These are phyloP conservation scores for Clarireedia monteithiana DNA, from an alignment of 2,329 filamentous ascomycete species.

Conservation along the genomic window DNA sequence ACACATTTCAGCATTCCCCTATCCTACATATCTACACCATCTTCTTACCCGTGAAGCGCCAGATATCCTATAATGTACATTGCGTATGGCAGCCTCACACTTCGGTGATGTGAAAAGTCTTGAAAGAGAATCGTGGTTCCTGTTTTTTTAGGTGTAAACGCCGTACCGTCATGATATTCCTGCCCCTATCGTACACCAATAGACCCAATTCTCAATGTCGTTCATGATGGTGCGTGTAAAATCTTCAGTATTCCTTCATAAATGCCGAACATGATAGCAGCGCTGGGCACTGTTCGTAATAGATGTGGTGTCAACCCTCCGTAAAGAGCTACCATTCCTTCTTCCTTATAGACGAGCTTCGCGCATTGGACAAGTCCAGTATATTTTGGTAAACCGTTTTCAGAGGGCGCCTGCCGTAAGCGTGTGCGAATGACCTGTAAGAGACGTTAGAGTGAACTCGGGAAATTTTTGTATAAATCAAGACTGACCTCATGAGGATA, in stretches of 20 bases:
- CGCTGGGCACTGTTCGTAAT: constrained; percentile 82
- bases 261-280: constrained; percentile 95
- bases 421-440: constrained; percentile 69
- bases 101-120: constrained; percentile 2
- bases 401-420: constrained; percentile 74
- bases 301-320: constrained; percentile 89
- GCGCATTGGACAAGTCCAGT: constrained; percentile 86
- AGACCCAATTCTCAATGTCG: not conserved
- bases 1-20: not conserved
- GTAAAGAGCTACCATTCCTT: constrained; percentile 79
- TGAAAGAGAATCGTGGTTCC: not conserved
- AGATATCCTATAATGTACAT: constrained; percentile 7
- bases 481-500: constrained; percentile 80
- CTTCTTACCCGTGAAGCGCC: constrained; percentile 1
- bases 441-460: constrained; percentile 4
- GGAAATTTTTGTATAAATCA: not conserved
- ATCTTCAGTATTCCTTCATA: constrained; percentile 38
- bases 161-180: constrained; percentile 15
- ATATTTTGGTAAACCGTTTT: constrained; percentile 69
- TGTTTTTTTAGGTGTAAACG: constrained; percentile 15
- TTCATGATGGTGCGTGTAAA: constrained; percentile 25
- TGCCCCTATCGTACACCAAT: constrained; percentile 5
- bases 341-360: constrained; percentile 77
- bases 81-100: not conserved
- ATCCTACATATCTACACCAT: not conserved